phyloP scores from a whole-genome alignment of 768 basidiomycete genomes.

The Boletus bicolor region DNA sequence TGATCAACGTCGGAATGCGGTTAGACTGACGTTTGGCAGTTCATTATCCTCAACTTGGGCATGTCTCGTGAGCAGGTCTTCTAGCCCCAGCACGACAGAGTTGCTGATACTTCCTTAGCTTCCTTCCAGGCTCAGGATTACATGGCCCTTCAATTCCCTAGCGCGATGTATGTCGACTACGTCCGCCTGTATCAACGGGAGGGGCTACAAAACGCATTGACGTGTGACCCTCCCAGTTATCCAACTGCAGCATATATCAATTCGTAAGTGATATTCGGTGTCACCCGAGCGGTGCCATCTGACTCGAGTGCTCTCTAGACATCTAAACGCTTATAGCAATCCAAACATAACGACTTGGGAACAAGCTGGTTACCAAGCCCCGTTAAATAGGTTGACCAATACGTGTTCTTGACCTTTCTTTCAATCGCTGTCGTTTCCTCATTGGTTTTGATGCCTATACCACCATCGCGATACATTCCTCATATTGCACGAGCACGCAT shows the following conservation, averaged over 20 bases:
- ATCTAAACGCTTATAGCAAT: conserved; percentile 63
- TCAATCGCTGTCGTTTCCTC: conserved; percentile 5
- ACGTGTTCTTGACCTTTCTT: conserved; percentile 19
- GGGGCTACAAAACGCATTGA: conserved; percentile 62
- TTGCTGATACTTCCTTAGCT: conserved; percentile 32
- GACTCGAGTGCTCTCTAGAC: conserved; percentile 18
- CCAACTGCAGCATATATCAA: conserved; percentile 84
- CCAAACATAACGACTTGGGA: conserved; percentile 86
- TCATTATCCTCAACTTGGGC: conserved; percentile 82
- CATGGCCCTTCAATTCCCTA: conserved; percentile 70
- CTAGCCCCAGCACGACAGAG: neutral
- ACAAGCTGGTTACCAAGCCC: conserved; percentile 70
- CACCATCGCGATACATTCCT: conserved; percentile 18
- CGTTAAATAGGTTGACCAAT: conserved; percentile 50
- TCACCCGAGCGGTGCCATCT: neutral
- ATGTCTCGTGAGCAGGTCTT: conserved; percentile 51
- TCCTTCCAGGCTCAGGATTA: conserved; percentile 75
- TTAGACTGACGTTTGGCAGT: conserved; percentile 41
- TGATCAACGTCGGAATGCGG: neutral
- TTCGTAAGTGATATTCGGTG: conserved; percentile 37
- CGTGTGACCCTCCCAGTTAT: conserved; percentile 73
- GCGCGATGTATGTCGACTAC: conserved; percentile 83
- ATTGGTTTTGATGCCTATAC: conserved; percentile 13
- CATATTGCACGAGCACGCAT: conserved; percentile 26
- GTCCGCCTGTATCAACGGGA: conserved; percentile 83